Evolutionary conservation across 192 early-diverging fungal species (phyloP).

Genomic region (Funneliformis geosporum): DNA sequence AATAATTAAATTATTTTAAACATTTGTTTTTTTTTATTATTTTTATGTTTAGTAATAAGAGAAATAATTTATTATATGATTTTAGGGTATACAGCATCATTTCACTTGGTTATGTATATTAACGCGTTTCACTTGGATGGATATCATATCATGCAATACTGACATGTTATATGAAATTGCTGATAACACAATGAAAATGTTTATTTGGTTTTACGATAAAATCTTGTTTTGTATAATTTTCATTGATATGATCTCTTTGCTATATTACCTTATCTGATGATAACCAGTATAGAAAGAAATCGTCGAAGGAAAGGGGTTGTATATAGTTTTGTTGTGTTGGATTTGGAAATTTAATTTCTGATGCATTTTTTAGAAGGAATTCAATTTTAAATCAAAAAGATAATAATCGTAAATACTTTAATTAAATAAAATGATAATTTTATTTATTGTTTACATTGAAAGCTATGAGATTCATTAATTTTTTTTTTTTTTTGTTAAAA

Average conservation of each 20-base stretch:
- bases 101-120: conserved; percentile 67
- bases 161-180: not conserved
- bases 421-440: too few species aligned
- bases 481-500: too few species aligned
- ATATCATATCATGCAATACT: conserved; percentile 60
- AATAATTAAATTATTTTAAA: conserved; percentile 37
- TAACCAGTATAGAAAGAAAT: not conserved
- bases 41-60: not conserved
- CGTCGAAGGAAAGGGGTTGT: not conserved
- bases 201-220: too few species aligned
- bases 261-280: too few species aligned
- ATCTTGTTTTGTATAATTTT: too few species aligned
- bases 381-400: too few species aligned
- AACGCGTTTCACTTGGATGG: conserved; percentile 70
- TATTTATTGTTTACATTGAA: too few species aligned
- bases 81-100: conserved; percentile 66
- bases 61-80: conserved; percentile 10
- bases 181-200: too few species aligned
- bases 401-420: too few species aligned
- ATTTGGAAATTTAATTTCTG: conserved; percentile 10
- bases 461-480: too few species aligned
- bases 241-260: too few species aligned
- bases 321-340: conserved; percentile 13
- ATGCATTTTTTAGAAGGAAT: not conserved
- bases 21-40: conserved; percentile 5